Evolutionary conservation across 78 protist species (phyloP).

Genomic region (Monosiga brevicollis): DNA sequence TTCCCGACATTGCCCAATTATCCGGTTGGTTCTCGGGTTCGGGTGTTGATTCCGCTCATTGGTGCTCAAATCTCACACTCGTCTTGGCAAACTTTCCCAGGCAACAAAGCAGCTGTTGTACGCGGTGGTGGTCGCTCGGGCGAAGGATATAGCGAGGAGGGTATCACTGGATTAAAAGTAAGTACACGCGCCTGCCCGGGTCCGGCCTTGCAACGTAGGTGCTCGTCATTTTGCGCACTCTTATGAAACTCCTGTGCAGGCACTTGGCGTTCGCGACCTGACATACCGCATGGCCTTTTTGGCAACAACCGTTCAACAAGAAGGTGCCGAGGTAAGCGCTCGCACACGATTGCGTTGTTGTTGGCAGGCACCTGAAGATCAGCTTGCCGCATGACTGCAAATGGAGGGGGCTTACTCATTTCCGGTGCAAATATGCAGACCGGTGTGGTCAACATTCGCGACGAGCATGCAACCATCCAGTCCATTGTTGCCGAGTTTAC

Average conservation of each 20-base stretch:
- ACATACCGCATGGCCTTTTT: slow-evolving; percentile 80
- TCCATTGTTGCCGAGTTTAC: slow-evolving; percentile 13
- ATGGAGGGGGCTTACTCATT: no score
- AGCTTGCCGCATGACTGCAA: no score
- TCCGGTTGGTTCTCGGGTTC: no score
- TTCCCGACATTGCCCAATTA: slow-evolving; percentile 85
- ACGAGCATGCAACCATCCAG: neutral
- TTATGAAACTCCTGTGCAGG: neutral
- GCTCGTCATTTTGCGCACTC: neutral
- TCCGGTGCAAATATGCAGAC: no score
- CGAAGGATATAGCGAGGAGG: slow-evolving; percentile 42
- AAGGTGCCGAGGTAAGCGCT: slow-evolving; percentile 9
- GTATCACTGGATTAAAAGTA: slow-evolving; percentile 73
- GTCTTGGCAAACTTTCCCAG: no score
- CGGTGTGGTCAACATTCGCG: slow-evolving; percentile 10
- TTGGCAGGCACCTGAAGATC: no score
- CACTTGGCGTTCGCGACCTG: slow-evolving; percentile 89
- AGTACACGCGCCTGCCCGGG: neutral
- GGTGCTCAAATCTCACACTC: no score
- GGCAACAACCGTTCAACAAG: slow-evolving; percentile 39
- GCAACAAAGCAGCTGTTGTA: no score
- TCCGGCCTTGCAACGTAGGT: neutral
- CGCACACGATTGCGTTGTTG: no score
- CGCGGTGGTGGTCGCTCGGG: no score
- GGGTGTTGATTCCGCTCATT: no score